These are phyloP conservation scores for Plasmodium chabaudi DNA, from an alignment of 169 alveolate genomes.

Conservation along the genomic window DNA sequence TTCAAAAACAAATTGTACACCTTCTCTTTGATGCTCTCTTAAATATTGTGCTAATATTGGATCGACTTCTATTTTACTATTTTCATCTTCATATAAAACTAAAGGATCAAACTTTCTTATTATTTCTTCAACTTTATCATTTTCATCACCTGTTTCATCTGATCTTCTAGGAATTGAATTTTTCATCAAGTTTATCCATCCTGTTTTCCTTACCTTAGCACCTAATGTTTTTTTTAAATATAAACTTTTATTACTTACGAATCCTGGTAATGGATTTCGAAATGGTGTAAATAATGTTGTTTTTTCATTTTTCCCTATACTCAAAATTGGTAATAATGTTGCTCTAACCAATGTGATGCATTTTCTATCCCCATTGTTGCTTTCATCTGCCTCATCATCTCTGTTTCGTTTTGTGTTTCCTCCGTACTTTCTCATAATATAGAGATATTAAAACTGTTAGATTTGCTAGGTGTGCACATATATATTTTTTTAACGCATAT, in stretches of 20 bases:
- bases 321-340: conserved; percentile 54
- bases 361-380: conserved; percentile 16
- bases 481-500: background rate
- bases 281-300: conserved; percentile 70
- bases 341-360: conserved; percentile 62
- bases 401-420: conserved; percentile 26
- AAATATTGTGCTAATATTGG: conserved; percentile 81
- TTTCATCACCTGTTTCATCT: conserved; percentile 37
- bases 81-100: conserved; percentile 50
- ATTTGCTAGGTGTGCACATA: background rate
- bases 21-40: conserved; percentile 92
- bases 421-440: conserved; percentile 38
- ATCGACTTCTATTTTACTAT: conserved; percentile 78
- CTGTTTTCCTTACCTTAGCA: conserved; percentile 48
- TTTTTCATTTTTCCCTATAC: conserved; percentile 60
- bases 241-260: conserved; percentile 39
- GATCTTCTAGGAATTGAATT: conserved; percentile 52
- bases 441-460: background rate
- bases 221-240: conserved; percentile 45
- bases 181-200: conserved; percentile 52
- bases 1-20: conserved; percentile 92
- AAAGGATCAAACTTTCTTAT: conserved; percentile 31
- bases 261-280: conserved; percentile 61
- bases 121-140: conserved; percentile 16
- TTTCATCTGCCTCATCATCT: conserved; percentile 3